Base-by-base conservation (phyloP, 768 basidiomycete species). In the Leccinellum luteum region DNA sequence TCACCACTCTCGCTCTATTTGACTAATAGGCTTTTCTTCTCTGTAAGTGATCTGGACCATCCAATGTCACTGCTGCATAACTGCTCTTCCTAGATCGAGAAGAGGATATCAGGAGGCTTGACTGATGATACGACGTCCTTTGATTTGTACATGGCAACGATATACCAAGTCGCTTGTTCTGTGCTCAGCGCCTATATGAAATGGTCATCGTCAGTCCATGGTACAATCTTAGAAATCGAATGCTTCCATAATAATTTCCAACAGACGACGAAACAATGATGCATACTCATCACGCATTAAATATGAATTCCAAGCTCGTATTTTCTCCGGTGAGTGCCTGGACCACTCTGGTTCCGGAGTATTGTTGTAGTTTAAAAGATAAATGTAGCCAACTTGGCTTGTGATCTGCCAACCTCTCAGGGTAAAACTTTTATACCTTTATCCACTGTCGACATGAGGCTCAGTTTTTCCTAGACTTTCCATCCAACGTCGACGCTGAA, bases 361-460 rank as follows among this genome's bases (percentile, higher is more conserved):
- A 31, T n/a, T n/a, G n/a, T n/a, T n/a, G n/a, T n/a, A n/a, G n/a
- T n/a, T n/a, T n/a, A n/a, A n/a, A n/a, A n/a, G n/a, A 12, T 13
- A 25, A 51, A 31, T 43, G 28, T 41, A 69, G 68, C 61, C 49
- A 48, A 59, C 21, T 23, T 69, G 6, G 32, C 41, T n/a, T 55
- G 50, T 19, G 69, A 69, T 56, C 57, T 69, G 21, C 55, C 60
- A 12, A 70, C 66, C 3, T 60, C 66, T 14, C 58, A 69, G 50
- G 64, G 69, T 68, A 9, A 15, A n/a, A 47, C 6, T 8, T 38
- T 9, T 48, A 15, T 38, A 23, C 27, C 19, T 3, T 15, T 10
- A 4, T 51, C 10, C 8, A 12, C 15, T 30, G n/a, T 21, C 6
- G 12, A 14, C 12, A 27, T 13, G 10, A 51, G 1, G 34, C 52